A percentile compares a stretch with the other conserved stretches of the same genome.
phyloP scores from a whole-genome alignment of 2,329 filamentous ascomycete genomes.

The Ophiostoma tasmaniense region DNA sequence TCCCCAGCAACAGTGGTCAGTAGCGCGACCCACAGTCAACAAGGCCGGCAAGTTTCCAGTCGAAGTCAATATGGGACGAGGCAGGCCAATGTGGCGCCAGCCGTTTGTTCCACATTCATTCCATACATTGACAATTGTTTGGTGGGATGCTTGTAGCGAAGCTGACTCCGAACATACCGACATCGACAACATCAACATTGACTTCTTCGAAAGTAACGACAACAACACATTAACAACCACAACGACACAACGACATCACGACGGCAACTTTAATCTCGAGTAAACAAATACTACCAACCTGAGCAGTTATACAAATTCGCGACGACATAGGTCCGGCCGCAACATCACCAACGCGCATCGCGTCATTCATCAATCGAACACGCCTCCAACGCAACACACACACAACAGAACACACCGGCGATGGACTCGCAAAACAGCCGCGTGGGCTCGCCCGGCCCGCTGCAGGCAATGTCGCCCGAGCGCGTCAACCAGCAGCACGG shows the following conservation, averaged over 20 bases:
- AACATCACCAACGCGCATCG: not conserved
- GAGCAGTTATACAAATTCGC: not conserved
- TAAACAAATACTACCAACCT: not conserved
- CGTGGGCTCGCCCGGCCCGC: slow-evolving; percentile 45
- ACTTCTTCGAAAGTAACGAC: not conserved
- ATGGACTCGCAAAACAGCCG: slow-evolving; percentile 28
- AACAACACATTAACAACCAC: not conserved
- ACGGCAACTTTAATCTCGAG: not conserved
- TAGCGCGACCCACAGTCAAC: slow-evolving; percentile 19
- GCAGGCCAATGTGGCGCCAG: not conserved
- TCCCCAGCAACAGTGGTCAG: slow-evolving; percentile 15
- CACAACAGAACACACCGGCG: not conserved
- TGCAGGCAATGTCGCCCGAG: slow-evolving; percentile 55
- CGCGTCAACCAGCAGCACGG: slow-evolving; percentile 47
- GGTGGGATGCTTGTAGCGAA: not conserved
- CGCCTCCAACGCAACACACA: not conserved
- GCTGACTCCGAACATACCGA: not conserved
- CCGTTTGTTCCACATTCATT: not conserved
- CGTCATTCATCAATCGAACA: not conserved
- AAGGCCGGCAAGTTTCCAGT: slow-evolving; percentile 8
- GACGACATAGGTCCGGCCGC: not conserved
- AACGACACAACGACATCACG: not conserved
- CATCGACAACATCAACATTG: not conserved
- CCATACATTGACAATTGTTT: slow-evolving; percentile 1
- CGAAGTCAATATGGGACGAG: slow-evolving; percentile 3